Evolutionary conservation across 2,329 filamentous ascomycete species (phyloP).

Genomic region (Phyllosticta citriasiana): DNA sequence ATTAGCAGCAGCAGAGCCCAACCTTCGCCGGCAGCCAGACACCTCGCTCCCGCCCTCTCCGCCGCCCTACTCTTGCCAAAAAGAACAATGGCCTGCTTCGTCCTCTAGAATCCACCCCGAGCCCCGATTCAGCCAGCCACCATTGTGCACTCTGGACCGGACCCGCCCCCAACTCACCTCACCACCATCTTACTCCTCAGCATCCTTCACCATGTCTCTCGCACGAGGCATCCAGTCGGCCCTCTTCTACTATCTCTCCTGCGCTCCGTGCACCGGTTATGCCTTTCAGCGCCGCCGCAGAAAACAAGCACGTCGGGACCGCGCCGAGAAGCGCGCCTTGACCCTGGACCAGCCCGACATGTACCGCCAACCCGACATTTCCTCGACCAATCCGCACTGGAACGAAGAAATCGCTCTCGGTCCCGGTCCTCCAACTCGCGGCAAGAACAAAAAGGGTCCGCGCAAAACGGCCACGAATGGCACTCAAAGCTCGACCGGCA

Average conservation of each 20-base stretch:
- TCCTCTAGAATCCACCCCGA: not conserved
- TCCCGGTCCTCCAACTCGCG: conserved; percentile 58
- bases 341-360: conserved; percentile 60
- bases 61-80: not conserved
- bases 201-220: conserved; percentile 22
- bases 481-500: conserved; percentile 38
- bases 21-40: not conserved
- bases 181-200: not conserved
- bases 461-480: conserved; percentile 50
- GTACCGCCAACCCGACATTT: conserved; percentile 73
- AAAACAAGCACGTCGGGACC: conserved; percentile 58
- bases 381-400: conserved; percentile 84
- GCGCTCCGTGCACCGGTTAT: conserved; percentile 66
- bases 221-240: conserved; percentile 56
- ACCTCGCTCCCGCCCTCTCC: not conserved
- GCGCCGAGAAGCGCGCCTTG: conserved; percentile 53
- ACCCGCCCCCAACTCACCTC: not conserved
- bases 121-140: not conserved
- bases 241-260: conserved; percentile 68
- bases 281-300: conserved; percentile 60
- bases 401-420: conserved; percentile 75
- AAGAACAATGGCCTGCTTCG: not conserved
- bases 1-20: not conserved
- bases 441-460: conserved; percentile 49
- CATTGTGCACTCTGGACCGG: not conserved